Evolutionary conservation across 495 filamentous ascomycete species (phyloP), one percentile per base, ranked within the genome.

Genomic region (Neurospora sp.): DNA sequence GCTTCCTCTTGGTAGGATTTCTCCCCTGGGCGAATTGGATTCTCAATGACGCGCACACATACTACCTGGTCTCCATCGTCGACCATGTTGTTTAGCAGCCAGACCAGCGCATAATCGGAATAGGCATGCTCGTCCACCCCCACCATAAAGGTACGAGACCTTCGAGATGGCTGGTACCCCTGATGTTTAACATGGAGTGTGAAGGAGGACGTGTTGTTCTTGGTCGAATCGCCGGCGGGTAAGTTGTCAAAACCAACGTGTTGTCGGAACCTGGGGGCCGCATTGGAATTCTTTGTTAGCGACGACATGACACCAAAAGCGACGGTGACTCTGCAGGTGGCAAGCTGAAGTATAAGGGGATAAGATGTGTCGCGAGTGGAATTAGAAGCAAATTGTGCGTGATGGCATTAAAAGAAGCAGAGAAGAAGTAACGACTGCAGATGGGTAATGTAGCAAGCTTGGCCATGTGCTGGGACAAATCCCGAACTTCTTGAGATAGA

Each of bases 11-110:
- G 90, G 80, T 98, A 98, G 61, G 87, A 85, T 76, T 91, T 90
- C 76, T 96, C 90, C 35, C 93, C 83, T 35, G 88, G 87, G 69
- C 91, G 92, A 69, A 90, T 88, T 74, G 96, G 91, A 78, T 91
- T 95, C 76, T 97, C 95, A 45, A 98, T 87, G 7, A 97, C 96
- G 40, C 93, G 87, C 45, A 99, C 87, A 81, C 96, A 99, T 41
- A 99, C 90, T 70, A 99, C 92, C 82, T 98, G 93, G 78, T 99
- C 96, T 12, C 96, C 96, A 80, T 98, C 96, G 76, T 98, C 95
- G 27, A 98, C 94, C 74, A 98, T 84, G 78, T 97, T 94, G 77
- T 96, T 93, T 38, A 99, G 87, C 68, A 98, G 86, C 94, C 94
- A 99, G 79, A 96, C 90, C 14, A 99, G 85, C 9, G 96, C 96